Evolutionary conservation across 2,329 filamentous ascomycete species (phyloP).

Genomic region (Tolypocladium ovalisporum): DNA sequence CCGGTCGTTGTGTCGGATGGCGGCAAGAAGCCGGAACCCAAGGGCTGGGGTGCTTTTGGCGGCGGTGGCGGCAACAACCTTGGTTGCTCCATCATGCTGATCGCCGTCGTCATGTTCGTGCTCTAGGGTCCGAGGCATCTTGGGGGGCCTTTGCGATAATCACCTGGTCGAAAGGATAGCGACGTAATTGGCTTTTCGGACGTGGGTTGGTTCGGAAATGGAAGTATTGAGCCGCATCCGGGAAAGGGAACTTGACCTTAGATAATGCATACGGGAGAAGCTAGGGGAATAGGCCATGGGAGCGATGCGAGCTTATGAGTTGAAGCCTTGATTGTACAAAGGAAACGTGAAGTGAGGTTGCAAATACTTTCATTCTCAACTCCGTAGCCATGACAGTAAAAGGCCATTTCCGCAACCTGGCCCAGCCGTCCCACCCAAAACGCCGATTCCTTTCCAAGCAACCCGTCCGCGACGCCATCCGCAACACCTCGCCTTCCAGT

Average conservation of each 20-base stretch:
- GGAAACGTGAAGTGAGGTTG: neutral
- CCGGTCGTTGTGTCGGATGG: conserved; percentile 20
- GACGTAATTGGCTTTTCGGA: neutral
- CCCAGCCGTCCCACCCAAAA: neutral
- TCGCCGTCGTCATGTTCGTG: conserved; percentile 21
- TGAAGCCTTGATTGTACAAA: neutral
- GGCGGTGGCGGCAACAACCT: conserved; percentile 21
- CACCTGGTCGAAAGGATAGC: neutral
- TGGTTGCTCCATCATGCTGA: conserved; percentile 23
- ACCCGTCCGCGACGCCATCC: neutral
- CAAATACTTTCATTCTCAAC: neutral
- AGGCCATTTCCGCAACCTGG: neutral
- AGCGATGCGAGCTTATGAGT: neutral
- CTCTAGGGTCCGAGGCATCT: conserved; percentile 11
- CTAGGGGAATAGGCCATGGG: neutral
- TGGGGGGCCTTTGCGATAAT: neutral
- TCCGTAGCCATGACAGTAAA: neutral
- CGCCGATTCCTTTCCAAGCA: neutral
- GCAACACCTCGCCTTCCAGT: neutral
- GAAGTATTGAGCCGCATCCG: neutral
- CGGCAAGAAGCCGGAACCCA: conserved; percentile 19
- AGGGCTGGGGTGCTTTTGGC: conserved; percentile 13
- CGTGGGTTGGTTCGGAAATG: neutral
- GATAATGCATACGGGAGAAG: neutral
- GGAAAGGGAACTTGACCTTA: neutral